phyloP scores from a whole-genome alignment of 768 basidiomycete species.

The Tubosaeta brunneosetosa region DNA sequence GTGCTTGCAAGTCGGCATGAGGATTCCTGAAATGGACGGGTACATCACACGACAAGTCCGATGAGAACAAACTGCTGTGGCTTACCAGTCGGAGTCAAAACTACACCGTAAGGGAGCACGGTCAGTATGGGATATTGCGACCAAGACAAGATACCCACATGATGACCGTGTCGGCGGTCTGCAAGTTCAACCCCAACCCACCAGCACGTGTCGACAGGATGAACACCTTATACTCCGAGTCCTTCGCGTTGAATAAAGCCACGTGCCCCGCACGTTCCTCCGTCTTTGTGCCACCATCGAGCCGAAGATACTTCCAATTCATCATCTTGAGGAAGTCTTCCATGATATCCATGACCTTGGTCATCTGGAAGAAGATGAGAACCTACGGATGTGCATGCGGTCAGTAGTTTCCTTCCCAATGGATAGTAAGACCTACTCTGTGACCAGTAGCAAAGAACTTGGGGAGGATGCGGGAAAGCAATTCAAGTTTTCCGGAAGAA shows the following conservation, averaged over 20 bases:
- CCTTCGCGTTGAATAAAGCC: constrained; percentile 81
- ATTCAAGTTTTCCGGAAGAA: constrained; percentile 88
- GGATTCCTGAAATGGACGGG: constrained; percentile 67
- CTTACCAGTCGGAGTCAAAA: constrained; percentile 73
- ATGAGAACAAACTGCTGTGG: background rate
- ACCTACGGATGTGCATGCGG: constrained; percentile 46
- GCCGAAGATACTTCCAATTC: constrained; percentile 81
- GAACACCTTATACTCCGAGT: constrained; percentile 87
- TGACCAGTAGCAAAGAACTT: constrained; percentile 93
- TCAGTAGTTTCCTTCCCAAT: background rate
- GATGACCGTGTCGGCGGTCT: constrained; percentile 94
- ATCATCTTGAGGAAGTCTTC: constrained; percentile 90
- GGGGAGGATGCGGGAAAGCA: constrained; percentile 86
- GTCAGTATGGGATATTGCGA: constrained; percentile 6
- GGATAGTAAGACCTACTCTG: constrained; percentile 47
- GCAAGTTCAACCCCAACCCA: constrained; percentile 90
- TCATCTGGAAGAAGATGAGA: constrained; percentile 99
- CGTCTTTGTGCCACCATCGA: constrained; percentile 96
- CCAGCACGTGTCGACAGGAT: constrained; percentile 92
- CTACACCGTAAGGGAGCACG: constrained; percentile 31
- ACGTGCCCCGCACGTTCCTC: constrained; percentile 90
- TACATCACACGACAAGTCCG: background rate
- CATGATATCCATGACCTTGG: constrained; percentile 98
- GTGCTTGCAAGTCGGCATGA: constrained; percentile 97
- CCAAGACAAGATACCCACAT: constrained; percentile 51